These are phyloP conservation scores for Candida maris DNA, from an alignment of 805 yeast genomes.

Conservation along the genomic window DNA sequence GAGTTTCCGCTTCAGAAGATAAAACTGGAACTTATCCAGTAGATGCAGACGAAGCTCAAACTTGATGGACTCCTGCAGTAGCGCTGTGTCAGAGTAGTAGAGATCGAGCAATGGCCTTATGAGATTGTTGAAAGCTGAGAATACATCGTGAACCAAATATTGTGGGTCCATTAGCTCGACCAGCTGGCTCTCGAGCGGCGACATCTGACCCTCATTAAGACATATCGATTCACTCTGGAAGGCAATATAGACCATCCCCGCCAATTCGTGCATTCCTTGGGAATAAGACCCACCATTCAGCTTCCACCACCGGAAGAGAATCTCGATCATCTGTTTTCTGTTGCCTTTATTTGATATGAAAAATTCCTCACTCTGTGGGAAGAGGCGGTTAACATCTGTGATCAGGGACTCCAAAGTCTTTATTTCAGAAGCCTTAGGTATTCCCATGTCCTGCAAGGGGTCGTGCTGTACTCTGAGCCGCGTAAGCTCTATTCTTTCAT, in stretches of 20 bases:
- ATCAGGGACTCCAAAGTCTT: slow-evolving; percentile 42
- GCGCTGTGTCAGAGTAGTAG: slow-evolving; percentile 36
- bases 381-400: slow-evolving; percentile 50
- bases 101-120: slow-evolving; percentile 35
- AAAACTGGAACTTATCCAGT: slow-evolving; percentile 47
- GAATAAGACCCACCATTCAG: slow-evolving; percentile 37
- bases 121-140: slow-evolving; percentile 40
- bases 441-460: slow-evolving; percentile 13
- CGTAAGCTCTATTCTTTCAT: slow-evolving; percentile 12
- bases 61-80: slow-evolving; percentile 44
- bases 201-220: slow-evolving; percentile 3
- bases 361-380: slow-evolving; percentile 38
- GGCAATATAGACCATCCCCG: slow-evolving; percentile 45
- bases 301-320: slow-evolving; percentile 48
- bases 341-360: slow-evolving; percentile 28
- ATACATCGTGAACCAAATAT: slow-evolving; percentile 40
- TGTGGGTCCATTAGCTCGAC: slow-evolving; percentile 36
- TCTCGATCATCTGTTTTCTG: slow-evolving; percentile 34
- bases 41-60: slow-evolving; percentile 48
- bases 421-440: slow-evolving; percentile 26
- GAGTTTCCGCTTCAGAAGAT: slow-evolving; percentile 41
- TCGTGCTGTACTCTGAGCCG: slow-evolving; percentile 20
- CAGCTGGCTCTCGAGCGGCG: slow-evolving; percentile 23
- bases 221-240: slow-evolving; percentile 36
- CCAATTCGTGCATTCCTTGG: slow-evolving; percentile 54